Evolutionary conservation across 2,329 filamentous ascomycete genomes (phyloP).

Genomic region (Leptosphaerulina australis): DNA sequence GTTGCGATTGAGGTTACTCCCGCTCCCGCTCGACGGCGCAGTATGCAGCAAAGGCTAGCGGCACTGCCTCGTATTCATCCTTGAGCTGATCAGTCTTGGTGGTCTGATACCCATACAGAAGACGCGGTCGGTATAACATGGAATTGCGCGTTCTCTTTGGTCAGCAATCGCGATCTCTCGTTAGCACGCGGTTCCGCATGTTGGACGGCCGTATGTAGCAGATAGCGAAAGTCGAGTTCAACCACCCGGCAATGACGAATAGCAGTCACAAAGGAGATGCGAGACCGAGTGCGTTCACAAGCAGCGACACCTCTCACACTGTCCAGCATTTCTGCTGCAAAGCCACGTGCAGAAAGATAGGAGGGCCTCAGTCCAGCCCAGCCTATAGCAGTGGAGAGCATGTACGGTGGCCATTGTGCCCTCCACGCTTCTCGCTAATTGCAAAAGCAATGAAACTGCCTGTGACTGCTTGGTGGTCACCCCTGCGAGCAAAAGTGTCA

Average conservation of each 20-base stretch:
- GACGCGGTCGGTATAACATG: neutral
- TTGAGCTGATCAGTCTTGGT: slow-evolving; percentile 37
- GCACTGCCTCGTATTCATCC: slow-evolving; percentile 33
- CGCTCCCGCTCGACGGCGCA: slow-evolving; percentile 42
- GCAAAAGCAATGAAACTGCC: slow-evolving; percentile 12
- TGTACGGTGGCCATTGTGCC: slow-evolving; percentile 23
- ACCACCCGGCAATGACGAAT: neutral
- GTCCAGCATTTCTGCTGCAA: neutral
- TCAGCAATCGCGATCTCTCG: neutral
- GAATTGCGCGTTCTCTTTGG: neutral
- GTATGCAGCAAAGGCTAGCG: slow-evolving; percentile 31
- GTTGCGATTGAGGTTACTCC: slow-evolving; percentile 34
- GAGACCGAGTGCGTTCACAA: neutral
- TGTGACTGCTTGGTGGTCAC: slow-evolving; percentile 11
- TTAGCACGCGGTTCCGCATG: neutral
- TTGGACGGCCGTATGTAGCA: neutral
- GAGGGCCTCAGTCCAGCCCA: slow-evolving; percentile 18
- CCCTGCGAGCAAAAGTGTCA: neutral
- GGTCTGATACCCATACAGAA: slow-evolving; percentile 4
- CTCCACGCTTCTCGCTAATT: slow-evolving; percentile 25
- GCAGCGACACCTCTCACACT: slow-evolving; percentile 6
- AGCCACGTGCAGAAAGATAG: slow-evolving; percentile 24
- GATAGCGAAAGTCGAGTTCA: neutral
- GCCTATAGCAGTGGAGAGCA: slow-evolving; percentile 24
- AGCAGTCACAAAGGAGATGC: neutral